phyloP scores from a whole-genome alignment of 768 basidiomycete species.

The Bullera alba region DNA sequence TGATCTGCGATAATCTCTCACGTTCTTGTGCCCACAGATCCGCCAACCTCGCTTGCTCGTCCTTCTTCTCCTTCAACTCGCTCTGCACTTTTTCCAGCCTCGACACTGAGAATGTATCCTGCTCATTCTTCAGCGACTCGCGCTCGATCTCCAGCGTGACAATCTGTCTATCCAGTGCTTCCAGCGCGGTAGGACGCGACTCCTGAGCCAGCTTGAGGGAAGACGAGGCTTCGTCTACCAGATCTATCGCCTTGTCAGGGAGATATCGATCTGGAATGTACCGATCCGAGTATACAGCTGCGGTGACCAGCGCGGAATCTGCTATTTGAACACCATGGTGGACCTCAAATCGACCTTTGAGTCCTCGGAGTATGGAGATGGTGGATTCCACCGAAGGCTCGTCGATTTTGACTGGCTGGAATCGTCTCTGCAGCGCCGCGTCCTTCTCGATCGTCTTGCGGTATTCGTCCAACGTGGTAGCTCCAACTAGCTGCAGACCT shows the following conservation, averaged over 20 bases:
- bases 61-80: conserved; percentile 57
- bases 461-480: conserved; percentile 86
- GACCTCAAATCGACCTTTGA: conserved; percentile 77
- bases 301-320: conserved; percentile 80
- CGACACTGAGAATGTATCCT: conserved; percentile 74
- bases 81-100: conserved; percentile 61
- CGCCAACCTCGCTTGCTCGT: conserved; percentile 58
- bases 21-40: conserved; percentile 58
- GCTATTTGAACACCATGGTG: conserved; percentile 91
- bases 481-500: conserved; percentile 80
- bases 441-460: conserved; percentile 87
- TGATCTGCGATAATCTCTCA: conserved; percentile 46
- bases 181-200: conserved; percentile 76
- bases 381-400: conserved; percentile 70
- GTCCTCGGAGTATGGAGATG: conserved; percentile 65
- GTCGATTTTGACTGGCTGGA: conserved; percentile 81
- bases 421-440: conserved; percentile 80
- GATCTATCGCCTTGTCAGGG: conserved; percentile 72
- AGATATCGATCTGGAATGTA: conserved; percentile 82
- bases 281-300: conserved; percentile 73
- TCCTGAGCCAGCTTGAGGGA: conserved; percentile 73
- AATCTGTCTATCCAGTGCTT: conserved; percentile 72
- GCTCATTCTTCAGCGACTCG: conserved; percentile 81
- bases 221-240: conserved; percentile 88
- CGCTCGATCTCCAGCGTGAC: conserved; percentile 82